phyloP scores from a whole-genome alignment of 2,329 filamentous ascomycete species.

The Cladophialophora carrionii region DNA sequence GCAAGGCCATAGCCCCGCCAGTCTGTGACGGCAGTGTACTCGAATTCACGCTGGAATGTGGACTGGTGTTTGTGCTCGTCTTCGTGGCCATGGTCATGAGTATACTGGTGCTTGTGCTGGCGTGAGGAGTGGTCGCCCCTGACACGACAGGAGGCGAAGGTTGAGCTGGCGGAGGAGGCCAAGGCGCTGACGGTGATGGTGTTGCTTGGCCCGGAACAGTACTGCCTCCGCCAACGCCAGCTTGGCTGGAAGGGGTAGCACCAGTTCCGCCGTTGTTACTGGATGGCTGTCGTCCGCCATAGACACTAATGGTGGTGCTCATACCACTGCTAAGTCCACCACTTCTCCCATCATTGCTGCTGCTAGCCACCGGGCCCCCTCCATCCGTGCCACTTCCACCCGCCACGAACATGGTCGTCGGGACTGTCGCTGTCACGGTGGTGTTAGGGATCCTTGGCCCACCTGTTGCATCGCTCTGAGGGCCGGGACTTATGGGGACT shows the following conservation, averaged over 20 bases:
- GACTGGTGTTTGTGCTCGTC: slow-evolving; percentile 3
- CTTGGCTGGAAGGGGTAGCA: background rate
- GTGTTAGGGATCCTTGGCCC: background rate
- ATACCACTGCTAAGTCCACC: background rate
- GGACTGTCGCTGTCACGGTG: background rate
- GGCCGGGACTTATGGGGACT: background rate
- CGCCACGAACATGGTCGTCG: background rate
- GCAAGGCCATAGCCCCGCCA: background rate
- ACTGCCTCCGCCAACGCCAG: background rate
- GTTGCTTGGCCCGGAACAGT: background rate
- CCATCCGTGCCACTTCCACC: background rate
- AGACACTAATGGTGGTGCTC: background rate
- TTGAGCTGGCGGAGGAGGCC: background rate
- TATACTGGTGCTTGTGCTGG: slow-evolving; percentile 1
- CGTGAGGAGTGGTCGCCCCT: background rate
- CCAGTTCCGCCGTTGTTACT: background rate
- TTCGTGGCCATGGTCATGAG: slow-evolving; percentile 1
- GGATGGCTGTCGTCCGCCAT: background rate
- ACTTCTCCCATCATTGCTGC: background rate
- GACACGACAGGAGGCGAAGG: background rate
- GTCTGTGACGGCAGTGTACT: background rate
- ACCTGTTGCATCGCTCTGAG: background rate
- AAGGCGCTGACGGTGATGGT: background rate
- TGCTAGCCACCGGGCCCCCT: background rate
- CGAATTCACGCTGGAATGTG: background rate